phyloP scores from a whole-genome alignment of 2,329 filamentous ascomycete genomes.

The Aspergillus fischeri region DNA sequence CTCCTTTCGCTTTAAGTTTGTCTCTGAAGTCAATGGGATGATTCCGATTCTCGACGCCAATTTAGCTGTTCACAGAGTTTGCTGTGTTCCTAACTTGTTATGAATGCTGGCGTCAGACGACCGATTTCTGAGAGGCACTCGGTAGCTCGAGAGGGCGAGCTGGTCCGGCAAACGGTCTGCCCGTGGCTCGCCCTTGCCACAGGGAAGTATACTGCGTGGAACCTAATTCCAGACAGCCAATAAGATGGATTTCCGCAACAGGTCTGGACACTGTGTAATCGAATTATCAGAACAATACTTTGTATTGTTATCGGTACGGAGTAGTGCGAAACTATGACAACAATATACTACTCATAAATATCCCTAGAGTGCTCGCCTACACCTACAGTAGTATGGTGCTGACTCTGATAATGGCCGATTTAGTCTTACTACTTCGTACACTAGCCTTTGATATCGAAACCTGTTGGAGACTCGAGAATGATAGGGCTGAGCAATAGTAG shows the following conservation, averaged over 20 bases:
- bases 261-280: neutral
- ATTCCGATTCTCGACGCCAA: too few relatives aligned
- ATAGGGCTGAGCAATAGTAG: neutral
- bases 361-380: too few relatives aligned
- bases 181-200: neutral
- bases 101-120: neutral
- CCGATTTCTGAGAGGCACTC: neutral
- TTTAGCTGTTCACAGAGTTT: too few relatives aligned
- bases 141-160: neutral
- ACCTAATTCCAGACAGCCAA: neutral
- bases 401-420: too few relatives aligned
- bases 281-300: too few relatives aligned
- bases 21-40: too few relatives aligned
- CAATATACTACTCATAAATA: neutral
- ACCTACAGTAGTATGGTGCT: too few relatives aligned
- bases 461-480: neutral
- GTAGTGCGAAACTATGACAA: neutral
- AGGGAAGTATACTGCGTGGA: neutral
- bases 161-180: too few relatives aligned
- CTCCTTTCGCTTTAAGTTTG: neutral
- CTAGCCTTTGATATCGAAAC: neutral
- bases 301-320: neutral
- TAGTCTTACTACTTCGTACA: too few relatives aligned
- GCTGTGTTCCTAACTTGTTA: neutral
- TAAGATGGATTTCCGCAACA: neutral